Evolutionary conservation across 768 basidiomycete genomes (phyloP).

Genomic region (Strobilomyces echinocephalus): DNA sequence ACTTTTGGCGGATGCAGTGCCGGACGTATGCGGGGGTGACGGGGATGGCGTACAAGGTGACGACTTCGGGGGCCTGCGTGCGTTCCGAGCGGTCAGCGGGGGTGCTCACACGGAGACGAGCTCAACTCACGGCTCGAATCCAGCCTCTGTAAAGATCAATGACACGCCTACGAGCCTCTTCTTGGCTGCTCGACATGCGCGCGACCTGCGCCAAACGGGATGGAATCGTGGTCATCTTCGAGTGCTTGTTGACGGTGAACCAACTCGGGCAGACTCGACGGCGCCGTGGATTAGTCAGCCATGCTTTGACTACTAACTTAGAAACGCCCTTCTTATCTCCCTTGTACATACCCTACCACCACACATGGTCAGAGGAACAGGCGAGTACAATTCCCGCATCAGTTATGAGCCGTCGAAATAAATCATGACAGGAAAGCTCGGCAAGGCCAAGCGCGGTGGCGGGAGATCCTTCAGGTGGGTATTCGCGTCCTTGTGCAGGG

Average conservation of each 20-base stretch:
- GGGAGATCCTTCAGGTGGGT: conserved; percentile 77
- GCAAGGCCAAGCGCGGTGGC: conserved; percentile 86
- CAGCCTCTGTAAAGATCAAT: conserved; percentile 86
- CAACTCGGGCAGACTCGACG: conserved; percentile 8
- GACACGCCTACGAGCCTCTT: conserved; percentile 64
- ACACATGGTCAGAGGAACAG: conserved; percentile 32
- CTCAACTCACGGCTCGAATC: conserved; percentile 77
- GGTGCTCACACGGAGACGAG: background rate
- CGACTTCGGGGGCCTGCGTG: conserved; percentile 84
- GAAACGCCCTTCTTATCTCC: background rate
- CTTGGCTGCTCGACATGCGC: conserved; percentile 47
- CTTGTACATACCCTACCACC: background rate
- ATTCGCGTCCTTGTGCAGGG: background rate
- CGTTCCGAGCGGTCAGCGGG: background rate
- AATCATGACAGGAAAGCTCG: conserved; percentile 60
- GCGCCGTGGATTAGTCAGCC: conserved; percentile 15
- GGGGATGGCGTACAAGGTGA: conserved; percentile 75
- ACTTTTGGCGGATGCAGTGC: conserved; percentile 76
- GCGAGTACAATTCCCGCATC: background rate
- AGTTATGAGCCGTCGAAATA: background rate
- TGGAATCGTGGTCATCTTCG: conserved; percentile 77
- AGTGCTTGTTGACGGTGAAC: background rate
- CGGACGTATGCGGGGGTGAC: conserved; percentile 75
- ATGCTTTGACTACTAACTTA: background rate
- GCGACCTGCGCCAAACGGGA: conserved; percentile 75